These are phyloP conservation scores for Zychaea mexicana DNA, from an alignment of 371 early-diverging fungal species.

Conservation along the genomic window DNA sequence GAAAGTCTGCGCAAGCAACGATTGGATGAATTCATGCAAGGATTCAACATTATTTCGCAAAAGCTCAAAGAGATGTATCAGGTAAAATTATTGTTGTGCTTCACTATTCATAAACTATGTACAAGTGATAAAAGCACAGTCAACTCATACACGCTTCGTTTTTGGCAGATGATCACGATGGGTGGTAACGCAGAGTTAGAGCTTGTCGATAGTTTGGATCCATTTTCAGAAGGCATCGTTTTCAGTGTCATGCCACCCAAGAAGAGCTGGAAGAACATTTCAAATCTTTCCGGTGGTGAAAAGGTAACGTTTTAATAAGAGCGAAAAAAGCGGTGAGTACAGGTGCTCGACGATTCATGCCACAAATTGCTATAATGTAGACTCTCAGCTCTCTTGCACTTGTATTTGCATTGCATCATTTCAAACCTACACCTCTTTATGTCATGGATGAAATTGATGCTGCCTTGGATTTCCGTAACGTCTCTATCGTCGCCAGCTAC, in stretches of 20 bases:
- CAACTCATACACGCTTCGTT: not conserved
- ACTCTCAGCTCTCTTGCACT: conserved; percentile 98
- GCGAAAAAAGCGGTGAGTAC: too few relatives aligned
- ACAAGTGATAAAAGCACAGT: not conserved
- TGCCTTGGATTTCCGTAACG: conserved; percentile 99
- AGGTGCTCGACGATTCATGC: too few relatives aligned
- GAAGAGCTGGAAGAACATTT: conserved; percentile 99
- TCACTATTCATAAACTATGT: too few relatives aligned
- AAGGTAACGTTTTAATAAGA: too few relatives aligned
- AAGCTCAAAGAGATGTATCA: conserved; percentile 99
- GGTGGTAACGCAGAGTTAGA: conserved; percentile 99
- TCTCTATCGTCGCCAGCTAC: conserved; percentile 99
- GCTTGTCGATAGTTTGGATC: conserved; percentile 98
- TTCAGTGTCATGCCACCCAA: conserved; percentile 99
- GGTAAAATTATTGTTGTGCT: conserved; percentile 37
- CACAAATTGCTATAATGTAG: conserved; percentile 34
- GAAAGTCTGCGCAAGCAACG: conserved; percentile 84
- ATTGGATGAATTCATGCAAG: conserved; percentile 95
- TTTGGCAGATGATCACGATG: conserved; percentile 89
- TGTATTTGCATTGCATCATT: conserved; percentile 99
- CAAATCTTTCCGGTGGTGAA: conserved; percentile 99
- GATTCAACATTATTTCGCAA: conserved; percentile 92
- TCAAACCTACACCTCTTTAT: conserved; percentile 99
- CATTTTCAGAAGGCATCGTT: conserved; percentile 99
- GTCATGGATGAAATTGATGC: conserved; percentile 99